Base-by-base conservation (phyloP, 345 rosid species). In the Pistacia integerrima region DNA sequence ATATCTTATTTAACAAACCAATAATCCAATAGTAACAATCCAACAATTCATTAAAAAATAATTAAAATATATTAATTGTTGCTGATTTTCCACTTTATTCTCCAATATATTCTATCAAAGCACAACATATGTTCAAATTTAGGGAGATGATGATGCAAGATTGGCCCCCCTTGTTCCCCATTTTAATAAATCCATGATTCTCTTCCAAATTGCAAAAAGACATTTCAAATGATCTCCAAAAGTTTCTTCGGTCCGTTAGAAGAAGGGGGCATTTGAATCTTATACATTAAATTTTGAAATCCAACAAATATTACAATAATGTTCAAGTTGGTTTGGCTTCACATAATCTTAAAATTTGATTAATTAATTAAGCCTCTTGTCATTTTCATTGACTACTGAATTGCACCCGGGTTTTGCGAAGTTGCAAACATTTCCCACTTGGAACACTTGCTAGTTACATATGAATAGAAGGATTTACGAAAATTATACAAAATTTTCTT, bases 191-290 rank as follows among this genome's bases (percentile, higher is more conserved):
- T 41, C 46, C 46, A 41, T 41, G 46, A 41, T 41, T 41, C 46
- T 41, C 38, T 70, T 17, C 67, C 75, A 60, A 61, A 46, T n/a
- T 61, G 46, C 67, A 72, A 4, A 17, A 72, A 3, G 67, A 60
- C 18, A 41, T 59, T 57, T 4, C n/a, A 60, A 46, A 30, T 46
- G 4, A 52, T 28, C 38, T 16, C 58, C 76, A 46, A 46, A 46
- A 48, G 25, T 49, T 4, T 61, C 5, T 60, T 48, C 16, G 46
- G 57, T 17, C 62, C 18, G 11, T 33, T 55, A 70, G 56, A 55
- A 70, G 46, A 55, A 70, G 22, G 4, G 46, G 4, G 46, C 61
- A 44, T 8, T 9, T 54, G 62, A 70, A 54, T 30, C 14, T 69
- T 54, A 69, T 10, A 4, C 7, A 10, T 11, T n/a, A 38, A 35